Evolutionary conservation across 495 filamentous ascomycete genomes (phyloP).

Genomic region (Penicillium atrosanguineum): DNA sequence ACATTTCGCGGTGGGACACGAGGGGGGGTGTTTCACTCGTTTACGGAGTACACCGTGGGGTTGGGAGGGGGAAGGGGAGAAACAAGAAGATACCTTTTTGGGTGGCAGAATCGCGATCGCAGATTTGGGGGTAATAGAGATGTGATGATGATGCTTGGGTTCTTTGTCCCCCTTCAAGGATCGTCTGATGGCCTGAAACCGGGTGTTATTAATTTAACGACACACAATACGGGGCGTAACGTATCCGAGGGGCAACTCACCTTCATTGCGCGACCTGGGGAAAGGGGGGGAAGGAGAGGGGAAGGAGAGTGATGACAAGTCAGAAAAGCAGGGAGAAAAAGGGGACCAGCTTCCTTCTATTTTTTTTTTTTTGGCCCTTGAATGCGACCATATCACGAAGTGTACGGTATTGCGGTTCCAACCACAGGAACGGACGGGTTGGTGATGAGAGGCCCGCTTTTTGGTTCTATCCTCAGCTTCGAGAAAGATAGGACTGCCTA

Average conservation of each 20-base stretch:
- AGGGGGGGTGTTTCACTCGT: not conserved
- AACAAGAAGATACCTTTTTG: constrained; percentile 71
- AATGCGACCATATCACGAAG: constrained; percentile 1
- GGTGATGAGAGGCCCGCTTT: constrained; percentile 18
- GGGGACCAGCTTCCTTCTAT: not conserved
- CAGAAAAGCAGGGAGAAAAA: not conserved
- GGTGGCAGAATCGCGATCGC: constrained; percentile 94
- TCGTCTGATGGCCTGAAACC: constrained; percentile 68
- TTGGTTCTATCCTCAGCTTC: not conserved
- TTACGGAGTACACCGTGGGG: not conserved
- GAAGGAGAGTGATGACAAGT: not conserved
- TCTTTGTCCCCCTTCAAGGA: constrained; percentile 87
- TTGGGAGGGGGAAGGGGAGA: not conserved
- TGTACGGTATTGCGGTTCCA: constrained; percentile 21
- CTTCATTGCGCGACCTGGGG: constrained; percentile 22
- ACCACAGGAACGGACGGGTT: constrained; percentile 17
- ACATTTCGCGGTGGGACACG: not conserved
- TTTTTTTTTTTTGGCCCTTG: not conserved
- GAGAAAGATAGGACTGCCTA: not conserved
- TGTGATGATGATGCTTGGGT: constrained; percentile 67
- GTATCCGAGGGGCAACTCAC: constrained; percentile 16
- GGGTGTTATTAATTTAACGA: constrained; percentile 13
- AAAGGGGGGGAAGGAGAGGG: not conserved
- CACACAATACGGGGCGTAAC: constrained; percentile 13
- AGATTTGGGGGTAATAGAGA: constrained; percentile 87